Base-by-base conservation (phyloP, 2,329 filamentous ascomycete genomes). In the Fusarium sp. region DNA sequence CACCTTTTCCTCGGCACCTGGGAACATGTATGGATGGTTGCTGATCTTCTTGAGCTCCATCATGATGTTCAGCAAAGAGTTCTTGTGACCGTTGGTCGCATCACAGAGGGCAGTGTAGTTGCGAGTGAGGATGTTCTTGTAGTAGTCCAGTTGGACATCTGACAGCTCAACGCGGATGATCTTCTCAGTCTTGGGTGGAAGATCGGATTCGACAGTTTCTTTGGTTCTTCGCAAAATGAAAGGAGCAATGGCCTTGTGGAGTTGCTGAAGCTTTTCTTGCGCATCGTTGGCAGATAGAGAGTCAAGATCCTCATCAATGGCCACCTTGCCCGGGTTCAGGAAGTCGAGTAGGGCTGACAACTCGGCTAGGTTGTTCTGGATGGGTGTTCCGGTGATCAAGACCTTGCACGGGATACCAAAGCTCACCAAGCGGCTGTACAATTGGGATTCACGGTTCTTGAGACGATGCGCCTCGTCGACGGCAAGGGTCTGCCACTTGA, bases 1-100 rank as follows among this genome's bases (percentile, higher is more conserved):
- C 14, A 98, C 94, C 76, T 93, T 94, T 67, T 97, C 94, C 81
- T 99, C 97, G 3, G 95, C 96, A 72, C 95, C 95, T 3, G 94
- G 93, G 78, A 99, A 98, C 92, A 99, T 97, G 85, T 98, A 97
- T 1, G 97, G 96, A 81, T 99, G 97, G 80, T 99, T 99, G 85
- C 96, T 98, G 81, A 97, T 95, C 84, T 99, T 99, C 87, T 99
- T 99, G 79, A 99, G 84, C 83, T 99, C 97, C 97, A 99, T 99
- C 91, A 99, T 98, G 82, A 99, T 97, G 83, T 99, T 99, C 73
- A 99, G 87, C 16, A 99, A 86, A 0, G 96, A 98, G 76, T 97
- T 96, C 83, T 98, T 98, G 82, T 97, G 94, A 7, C 96, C 97
- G 70, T 91, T 94, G 52, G 93, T 92, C 54, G 95, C 96, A 80